A percentile compares a stretch with the other conserved stretches of the same genome.
Conservation (phyloP, 1,284 basidiomycete genomes). For the Mycena citricolor region DNA sequence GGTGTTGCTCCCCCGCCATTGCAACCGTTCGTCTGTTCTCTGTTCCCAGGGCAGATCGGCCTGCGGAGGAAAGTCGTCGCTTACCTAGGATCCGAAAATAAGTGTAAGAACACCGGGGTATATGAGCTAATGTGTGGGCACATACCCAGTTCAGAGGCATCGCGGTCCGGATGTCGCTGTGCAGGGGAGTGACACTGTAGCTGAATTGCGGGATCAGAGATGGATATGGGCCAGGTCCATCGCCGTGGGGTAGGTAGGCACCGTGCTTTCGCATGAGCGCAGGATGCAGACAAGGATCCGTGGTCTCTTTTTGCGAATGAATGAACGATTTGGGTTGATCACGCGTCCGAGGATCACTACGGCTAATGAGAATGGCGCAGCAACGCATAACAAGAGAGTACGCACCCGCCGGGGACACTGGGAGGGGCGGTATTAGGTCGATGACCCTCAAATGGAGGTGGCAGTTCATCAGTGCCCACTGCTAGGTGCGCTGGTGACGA, state of each 20-base stretch:
- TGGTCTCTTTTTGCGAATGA: constrained; percentile 44
- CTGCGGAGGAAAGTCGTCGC: constrained; percentile 38
- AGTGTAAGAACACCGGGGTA: constrained; percentile 23
- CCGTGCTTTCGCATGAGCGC: constrained; percentile 48
- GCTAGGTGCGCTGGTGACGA: constrained; percentile 36
- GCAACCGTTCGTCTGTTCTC: constrained; percentile 53
- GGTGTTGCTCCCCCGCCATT: constrained; percentile 69
- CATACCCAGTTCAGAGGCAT: constrained; percentile 36
- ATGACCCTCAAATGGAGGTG: constrained; percentile 8
- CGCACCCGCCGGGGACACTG: neutral
- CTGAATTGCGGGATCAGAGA: constrained; percentile 50
- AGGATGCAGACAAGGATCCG: constrained; percentile 63
- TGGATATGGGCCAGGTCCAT: constrained; percentile 43
- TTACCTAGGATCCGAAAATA: too few species aligned
- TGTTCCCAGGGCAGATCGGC: constrained; percentile 56
- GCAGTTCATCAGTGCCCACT: constrained; percentile 24
- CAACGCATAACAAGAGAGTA: too few species aligned
- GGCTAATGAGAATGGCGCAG: too few species aligned
- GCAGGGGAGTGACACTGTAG: constrained; percentile 54
- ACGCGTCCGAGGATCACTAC: neutral
- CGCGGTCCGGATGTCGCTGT: constrained; percentile 56
- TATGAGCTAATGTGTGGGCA: neutral
- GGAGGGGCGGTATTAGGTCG: constrained; percentile 8
- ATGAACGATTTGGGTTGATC: constrained; percentile 44
- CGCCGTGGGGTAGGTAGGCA: constrained; percentile 48